Conservation (phyloP, 2,329 filamentous ascomycete genomes). For the Trichoderma oligosporum region DNA sequence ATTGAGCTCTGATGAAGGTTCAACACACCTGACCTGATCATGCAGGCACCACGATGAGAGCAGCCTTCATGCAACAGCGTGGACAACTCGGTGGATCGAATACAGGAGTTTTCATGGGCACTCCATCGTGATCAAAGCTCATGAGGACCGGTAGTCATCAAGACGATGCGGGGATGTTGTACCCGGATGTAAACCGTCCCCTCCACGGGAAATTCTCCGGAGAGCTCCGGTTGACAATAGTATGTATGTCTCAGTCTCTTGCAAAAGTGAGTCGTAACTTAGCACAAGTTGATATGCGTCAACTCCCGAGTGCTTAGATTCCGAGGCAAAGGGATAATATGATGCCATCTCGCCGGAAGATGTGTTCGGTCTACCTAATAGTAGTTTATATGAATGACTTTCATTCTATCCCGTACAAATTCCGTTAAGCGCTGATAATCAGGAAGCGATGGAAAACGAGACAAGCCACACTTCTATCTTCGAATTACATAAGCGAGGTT, state of each 20-base stretch:
- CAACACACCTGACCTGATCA: conserved; percentile 15
- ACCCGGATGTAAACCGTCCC: background rate
- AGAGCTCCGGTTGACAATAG: background rate
- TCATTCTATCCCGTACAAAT: background rate
- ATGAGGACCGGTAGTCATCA: background rate
- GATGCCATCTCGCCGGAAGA: background rate
- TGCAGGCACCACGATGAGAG: conserved; percentile 18
- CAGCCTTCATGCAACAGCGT: background rate
- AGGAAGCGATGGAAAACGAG: background rate
- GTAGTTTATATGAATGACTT: background rate
- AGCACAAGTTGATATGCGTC: background rate
- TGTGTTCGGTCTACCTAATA: background rate
- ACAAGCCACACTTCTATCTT: background rate
- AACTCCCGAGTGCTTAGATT: background rate
- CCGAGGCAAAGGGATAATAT: background rate
- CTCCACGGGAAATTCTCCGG: background rate
- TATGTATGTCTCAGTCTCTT: background rate
- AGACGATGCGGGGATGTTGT: background rate
- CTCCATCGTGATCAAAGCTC: conserved; percentile 1
- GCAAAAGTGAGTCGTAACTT: background rate
- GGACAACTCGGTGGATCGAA: conserved; percentile 3
- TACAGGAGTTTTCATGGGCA: background rate
- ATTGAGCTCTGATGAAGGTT: background rate
- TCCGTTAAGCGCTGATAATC: background rate
- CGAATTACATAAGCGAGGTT: background rate